Conservation (phyloP, 371 early-diverging fungal species). For the Capniomyces stellatus region DNA sequence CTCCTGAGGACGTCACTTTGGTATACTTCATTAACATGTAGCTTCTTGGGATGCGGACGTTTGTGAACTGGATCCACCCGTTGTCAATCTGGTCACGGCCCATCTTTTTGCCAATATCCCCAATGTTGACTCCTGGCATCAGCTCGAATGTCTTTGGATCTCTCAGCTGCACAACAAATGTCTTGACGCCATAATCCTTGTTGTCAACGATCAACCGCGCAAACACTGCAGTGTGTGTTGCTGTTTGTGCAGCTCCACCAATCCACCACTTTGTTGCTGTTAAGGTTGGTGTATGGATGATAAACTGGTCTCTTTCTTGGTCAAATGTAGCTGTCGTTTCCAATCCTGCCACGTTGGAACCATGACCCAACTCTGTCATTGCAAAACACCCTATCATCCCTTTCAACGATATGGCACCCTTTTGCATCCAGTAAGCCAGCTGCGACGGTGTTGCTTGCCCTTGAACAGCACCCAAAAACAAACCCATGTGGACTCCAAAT, state of each 20-base stretch:
- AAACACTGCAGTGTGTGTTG: constrained; percentile 64
- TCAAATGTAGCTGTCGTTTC: constrained; percentile 88
- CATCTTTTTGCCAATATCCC: constrained; percentile 77
- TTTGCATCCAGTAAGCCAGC: constrained; percentile 70
- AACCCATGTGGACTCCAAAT: constrained; percentile 78
- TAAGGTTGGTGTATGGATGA: constrained; percentile 76
- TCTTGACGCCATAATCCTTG: constrained; percentile 59
- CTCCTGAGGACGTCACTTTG: constrained; percentile 63
- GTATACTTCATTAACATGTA: constrained; percentile 86
- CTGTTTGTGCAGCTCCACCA: constrained; percentile 74
- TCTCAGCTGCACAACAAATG: constrained; percentile 73
- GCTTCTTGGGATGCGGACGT: constrained; percentile 65
- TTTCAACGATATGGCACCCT: constrained; percentile 66
- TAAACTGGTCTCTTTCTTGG: constrained; percentile 59
- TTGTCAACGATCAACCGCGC: constrained; percentile 62
- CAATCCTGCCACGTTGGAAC: constrained; percentile 79
- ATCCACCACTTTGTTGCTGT: constrained; percentile 97
- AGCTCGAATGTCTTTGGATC: constrained; percentile 45
- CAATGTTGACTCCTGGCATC: constrained; percentile 59
- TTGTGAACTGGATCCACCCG: constrained; percentile 83
- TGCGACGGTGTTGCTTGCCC: constrained; percentile 76
- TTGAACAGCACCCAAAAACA: constrained; percentile 76
- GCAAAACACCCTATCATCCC: constrained; percentile 78
- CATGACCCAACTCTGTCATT: constrained; percentile 81
- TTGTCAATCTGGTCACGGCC: constrained; percentile 76